These are phyloP conservation scores for Passiflora organensis DNA, from an alignment of 345 rosid species.

Conservation along the genomic window DNA sequence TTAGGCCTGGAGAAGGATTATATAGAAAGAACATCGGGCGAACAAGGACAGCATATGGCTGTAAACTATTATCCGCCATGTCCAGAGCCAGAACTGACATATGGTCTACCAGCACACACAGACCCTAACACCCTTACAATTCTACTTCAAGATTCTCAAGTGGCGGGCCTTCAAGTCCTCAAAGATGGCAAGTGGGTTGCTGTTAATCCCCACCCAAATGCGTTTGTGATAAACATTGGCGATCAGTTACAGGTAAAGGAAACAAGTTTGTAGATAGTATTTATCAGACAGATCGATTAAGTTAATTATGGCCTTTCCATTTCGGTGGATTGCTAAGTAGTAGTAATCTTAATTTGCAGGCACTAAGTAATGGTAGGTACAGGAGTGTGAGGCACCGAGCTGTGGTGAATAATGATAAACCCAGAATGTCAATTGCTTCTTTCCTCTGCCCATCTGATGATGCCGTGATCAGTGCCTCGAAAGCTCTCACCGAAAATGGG, in stretches of 20 bases:
- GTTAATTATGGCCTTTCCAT: too few species aligned
- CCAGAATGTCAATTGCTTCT: conserved; percentile 72
- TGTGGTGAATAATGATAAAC: conserved; percentile 46
- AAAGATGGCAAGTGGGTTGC: conserved; percentile 75
- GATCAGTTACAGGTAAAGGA: conserved; percentile 88
- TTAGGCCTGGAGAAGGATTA: conserved; percentile 58
- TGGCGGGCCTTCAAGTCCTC: conserved; percentile 78
- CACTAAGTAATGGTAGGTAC: conserved; percentile 75
- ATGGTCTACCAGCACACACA: conserved; percentile 83
- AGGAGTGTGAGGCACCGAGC: conserved; percentile 93
- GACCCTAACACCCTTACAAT: conserved; percentile 90
- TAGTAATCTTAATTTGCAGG: conserved; percentile 31
- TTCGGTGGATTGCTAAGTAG: neutral
- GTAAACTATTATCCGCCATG: conserved; percentile 87
- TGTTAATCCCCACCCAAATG: conserved; percentile 65
- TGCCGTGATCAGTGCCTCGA: conserved; percentile 62
- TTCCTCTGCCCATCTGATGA: conserved; percentile 65
- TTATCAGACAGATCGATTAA: too few species aligned
- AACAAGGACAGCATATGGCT: conserved; percentile 98
- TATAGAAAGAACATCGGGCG: conserved; percentile 49
- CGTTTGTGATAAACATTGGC: conserved; percentile 83
- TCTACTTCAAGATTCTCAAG: conserved; percentile 71
- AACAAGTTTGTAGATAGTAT: too few species aligned
- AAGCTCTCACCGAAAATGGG: conserved; percentile 35
- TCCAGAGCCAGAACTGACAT: conserved; percentile 86